phyloP scores from a whole-genome alignment of 73 alveolate species.

The Vitrella brassicaformis region DNA sequence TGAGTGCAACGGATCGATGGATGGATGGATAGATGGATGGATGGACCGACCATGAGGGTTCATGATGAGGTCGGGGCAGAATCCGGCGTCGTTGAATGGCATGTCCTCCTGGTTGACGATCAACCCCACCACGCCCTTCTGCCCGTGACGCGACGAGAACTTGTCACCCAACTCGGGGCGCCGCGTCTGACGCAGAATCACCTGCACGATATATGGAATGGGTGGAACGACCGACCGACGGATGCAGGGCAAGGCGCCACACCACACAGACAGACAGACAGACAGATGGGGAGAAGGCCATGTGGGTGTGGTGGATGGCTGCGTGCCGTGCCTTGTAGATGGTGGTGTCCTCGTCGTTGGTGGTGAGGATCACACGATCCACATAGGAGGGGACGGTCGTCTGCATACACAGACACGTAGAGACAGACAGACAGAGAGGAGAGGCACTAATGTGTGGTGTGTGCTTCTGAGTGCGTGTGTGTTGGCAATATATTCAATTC shows the following conservation, averaged over 20 bases:
- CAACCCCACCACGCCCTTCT: constrained; percentile 97
- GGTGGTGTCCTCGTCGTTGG: constrained; percentile 57
- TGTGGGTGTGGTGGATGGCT: too few species aligned
- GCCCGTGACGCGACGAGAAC: constrained; percentile 83
- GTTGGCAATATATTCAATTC: too few species aligned
- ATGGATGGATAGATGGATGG: too few species aligned
- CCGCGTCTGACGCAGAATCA: constrained; percentile 78
- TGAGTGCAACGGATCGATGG: too few species aligned
- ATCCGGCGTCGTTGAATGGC: constrained; percentile 69
- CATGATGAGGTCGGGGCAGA: constrained; percentile 98
- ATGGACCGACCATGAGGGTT: constrained; percentile 87
- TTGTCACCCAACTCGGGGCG: constrained; percentile 76
- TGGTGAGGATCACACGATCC: constrained; percentile 66
- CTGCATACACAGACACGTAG: background rate
- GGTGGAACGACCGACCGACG: too few species aligned
- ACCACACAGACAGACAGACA: too few species aligned
- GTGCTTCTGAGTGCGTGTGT: too few species aligned
- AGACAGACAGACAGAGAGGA: background rate
- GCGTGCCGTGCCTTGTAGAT: too few species aligned
- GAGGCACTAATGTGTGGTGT: too few species aligned
- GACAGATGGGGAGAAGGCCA: too few species aligned
- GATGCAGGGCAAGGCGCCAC: too few species aligned
- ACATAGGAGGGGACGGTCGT: background rate
- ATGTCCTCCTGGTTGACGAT: constrained; percentile 60
- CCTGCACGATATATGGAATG: too few species aligned